Evolutionary conservation across 139 green algal genomes (phyloP).

Genomic region (Nannochloris sp.): DNA sequence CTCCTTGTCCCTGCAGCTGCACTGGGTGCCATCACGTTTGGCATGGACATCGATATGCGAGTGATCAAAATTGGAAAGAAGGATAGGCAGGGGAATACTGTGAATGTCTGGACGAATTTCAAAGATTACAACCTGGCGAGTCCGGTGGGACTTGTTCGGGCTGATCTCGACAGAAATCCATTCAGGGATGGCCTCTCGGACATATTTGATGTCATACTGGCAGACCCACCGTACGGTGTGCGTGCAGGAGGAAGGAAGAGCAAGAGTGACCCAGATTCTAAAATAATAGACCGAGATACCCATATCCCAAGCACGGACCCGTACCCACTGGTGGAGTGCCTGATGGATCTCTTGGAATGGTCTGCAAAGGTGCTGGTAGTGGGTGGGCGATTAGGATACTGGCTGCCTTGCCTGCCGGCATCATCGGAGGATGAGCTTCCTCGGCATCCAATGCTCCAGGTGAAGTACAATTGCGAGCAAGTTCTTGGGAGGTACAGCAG

Average conservation of each 20-base stretch:
- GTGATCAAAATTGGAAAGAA: conserved; percentile 49
- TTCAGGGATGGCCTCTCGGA: conserved; percentile 43
- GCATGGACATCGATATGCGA: conserved; percentile 74
- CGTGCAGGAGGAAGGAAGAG: conserved; percentile 83
- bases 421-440: conserved; percentile 59
- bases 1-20: conserved; percentile 74
- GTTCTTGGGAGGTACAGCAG: conserved; percentile 73
- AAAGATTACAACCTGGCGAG: conserved; percentile 64
- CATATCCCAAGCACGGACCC: conserved; percentile 37
- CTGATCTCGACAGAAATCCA: conserved; percentile 58
- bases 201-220: conserved; percentile 77
- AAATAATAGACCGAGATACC: background rate
- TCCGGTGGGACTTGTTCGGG: conserved; percentile 59
- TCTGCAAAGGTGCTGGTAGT: conserved; percentile 58
- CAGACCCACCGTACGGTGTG: conserved; percentile 93
- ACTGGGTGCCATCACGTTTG: conserved; percentile 57
- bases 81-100: conserved; percentile 25
- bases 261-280: conserved; percentile 14
- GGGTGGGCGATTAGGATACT: conserved; percentile 64
- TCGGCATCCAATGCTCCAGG: conserved; percentile 41
- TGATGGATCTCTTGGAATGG: conserved; percentile 79
- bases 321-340: conserved; percentile 83
- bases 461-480: conserved; percentile 71
- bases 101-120: conserved; percentile 73
- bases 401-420: conserved; percentile 48